Conservation (phyloP, 176 grass and related monocot genomes). For the Zea luxurians region DNA sequence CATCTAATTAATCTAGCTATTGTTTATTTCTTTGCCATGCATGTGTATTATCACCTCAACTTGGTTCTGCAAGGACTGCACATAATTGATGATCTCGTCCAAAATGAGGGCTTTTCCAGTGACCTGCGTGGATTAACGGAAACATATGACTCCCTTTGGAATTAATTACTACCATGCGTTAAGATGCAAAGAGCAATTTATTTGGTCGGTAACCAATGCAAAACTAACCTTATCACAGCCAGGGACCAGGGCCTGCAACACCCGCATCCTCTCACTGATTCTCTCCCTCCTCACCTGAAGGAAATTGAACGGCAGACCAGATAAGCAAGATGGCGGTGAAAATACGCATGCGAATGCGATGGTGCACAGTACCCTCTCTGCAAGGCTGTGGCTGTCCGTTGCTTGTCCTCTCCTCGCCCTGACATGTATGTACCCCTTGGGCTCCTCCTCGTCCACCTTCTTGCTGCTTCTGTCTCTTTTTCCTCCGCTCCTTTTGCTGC, state of each 20-base stretch:
- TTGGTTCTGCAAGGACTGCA: slow-evolving; percentile 93
- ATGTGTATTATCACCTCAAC: slow-evolving; percentile 61
- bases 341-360: background rate
- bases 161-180: slow-evolving; percentile 7
- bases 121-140: slow-evolving; percentile 43
- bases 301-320: slow-evolving; percentile 21
- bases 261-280: slow-evolving; percentile 95
- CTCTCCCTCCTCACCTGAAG: slow-evolving; percentile 91
- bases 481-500: slow-evolving; percentile 48
- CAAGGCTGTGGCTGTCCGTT: slow-evolving; percentile 93
- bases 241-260: slow-evolving; percentile 91
- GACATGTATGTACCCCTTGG: slow-evolving; percentile 93
- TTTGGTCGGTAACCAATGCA: background rate
- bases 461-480: slow-evolving; percentile 50
- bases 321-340: background rate
- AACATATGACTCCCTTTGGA: slow-evolving; percentile 7
- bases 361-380: slow-evolving; percentile 67
- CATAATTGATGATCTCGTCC: slow-evolving; percentile 97
- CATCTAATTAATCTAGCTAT: background rate
- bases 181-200: background rate
- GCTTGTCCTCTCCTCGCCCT: slow-evolving; percentile 97
- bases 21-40: background rate
- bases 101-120: slow-evolving; percentile 78
- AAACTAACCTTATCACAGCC: slow-evolving; percentile 62
- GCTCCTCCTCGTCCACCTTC: slow-evolving; percentile 42